A percentile compares a stretch with the other conserved stretches of the same genome.
phyloP scores from a whole-genome alignment of 2,329 filamentous ascomycete genomes.

The Talaromyces pinophilus region DNA sequence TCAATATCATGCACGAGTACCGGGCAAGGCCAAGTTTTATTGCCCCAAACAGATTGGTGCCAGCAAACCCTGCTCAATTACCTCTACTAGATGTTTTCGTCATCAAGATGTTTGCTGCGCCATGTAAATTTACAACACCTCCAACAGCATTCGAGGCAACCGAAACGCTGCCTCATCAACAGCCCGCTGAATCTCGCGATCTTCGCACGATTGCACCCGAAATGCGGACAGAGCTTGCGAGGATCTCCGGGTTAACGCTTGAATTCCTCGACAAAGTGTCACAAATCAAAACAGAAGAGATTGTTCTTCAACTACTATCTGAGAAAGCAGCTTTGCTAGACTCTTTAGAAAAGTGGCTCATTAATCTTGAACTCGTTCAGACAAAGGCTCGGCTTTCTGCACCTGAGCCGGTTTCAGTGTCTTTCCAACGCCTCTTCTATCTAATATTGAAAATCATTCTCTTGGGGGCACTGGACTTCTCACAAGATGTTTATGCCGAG shows the following conservation, averaged over 20 bases:
- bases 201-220: constrained; percentile 19
- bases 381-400: background rate
- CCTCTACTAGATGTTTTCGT: constrained; percentile 20
- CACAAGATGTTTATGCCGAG: constrained; percentile 10
- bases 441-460: constrained; percentile 15
- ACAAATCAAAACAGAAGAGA: background rate
- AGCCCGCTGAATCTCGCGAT: background rate
- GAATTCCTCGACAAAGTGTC: constrained; percentile 18
- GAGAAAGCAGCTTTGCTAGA: constrained; percentile 15
- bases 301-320: constrained; percentile 8
- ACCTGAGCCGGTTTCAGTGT: constrained; percentile 11
- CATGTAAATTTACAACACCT: constrained; percentile 16
- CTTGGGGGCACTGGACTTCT: constrained; percentile 16
- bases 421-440: constrained; percentile 19
- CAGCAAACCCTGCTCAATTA: constrained; percentile 9
- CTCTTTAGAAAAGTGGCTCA: constrained; percentile 16
- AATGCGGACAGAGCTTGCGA: constrained; percentile 20
- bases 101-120: constrained; percentile 21
- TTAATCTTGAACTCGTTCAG: constrained; percentile 9
- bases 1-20: constrained; percentile 21
- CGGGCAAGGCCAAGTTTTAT: constrained; percentile 13
- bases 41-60: constrained; percentile 2
- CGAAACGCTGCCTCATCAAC: background rate
- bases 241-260: constrained; percentile 10
- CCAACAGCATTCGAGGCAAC: constrained; percentile 1